Conservation (phyloP, 352 stramenopile genomes). For the Pythium insidiosum region DNA sequence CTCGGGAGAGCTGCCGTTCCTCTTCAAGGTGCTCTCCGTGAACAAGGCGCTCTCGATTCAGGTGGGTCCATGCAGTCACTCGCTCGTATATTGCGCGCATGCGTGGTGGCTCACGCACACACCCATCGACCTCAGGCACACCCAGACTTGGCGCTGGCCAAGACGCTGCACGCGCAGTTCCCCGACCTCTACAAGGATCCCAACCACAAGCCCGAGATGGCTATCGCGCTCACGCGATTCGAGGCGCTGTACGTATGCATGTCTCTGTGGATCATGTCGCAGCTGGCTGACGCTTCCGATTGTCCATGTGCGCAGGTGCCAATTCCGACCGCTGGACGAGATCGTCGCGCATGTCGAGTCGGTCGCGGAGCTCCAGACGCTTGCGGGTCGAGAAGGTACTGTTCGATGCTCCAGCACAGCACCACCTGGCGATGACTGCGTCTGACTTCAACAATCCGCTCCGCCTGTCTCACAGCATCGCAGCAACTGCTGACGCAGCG, state of each 20-base stretch:
- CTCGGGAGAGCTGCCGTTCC: slow-evolving; percentile 88
- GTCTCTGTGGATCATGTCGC: background rate
- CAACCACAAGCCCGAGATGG: slow-evolving; percentile 99
- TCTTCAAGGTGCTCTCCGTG: slow-evolving; percentile 98
- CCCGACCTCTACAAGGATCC: slow-evolving; percentile 95
- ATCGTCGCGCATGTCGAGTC: slow-evolving; percentile 85
- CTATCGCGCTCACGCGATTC: slow-evolving; percentile 96
- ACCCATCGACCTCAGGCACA: slow-evolving; percentile 46
- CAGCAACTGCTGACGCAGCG: slow-evolving; percentile 25
- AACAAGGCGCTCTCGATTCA: slow-evolving; percentile 98
- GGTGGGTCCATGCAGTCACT: too few species aligned
- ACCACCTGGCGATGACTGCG: too few species aligned
- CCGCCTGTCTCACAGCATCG: slow-evolving; percentile 14
- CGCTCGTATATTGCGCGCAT: too few species aligned
- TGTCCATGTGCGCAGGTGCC: slow-evolving; percentile 25
- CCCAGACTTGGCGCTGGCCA: slow-evolving; percentile 74
- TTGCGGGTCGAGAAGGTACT: slow-evolving; percentile 43
- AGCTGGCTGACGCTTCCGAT: slow-evolving; percentile 2
- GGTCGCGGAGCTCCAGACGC: slow-evolving; percentile 85
- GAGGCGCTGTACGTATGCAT: slow-evolving; percentile 81
- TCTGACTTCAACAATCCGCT: too few species aligned
- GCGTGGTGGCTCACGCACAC: too few species aligned
- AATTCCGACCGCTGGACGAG: slow-evolving; percentile 92
- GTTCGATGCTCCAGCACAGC: too few species aligned
- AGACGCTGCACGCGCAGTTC: slow-evolving; percentile 73